Conservation (phyloP, 164 flowering plant species). For the Stephania japonica region DNA sequence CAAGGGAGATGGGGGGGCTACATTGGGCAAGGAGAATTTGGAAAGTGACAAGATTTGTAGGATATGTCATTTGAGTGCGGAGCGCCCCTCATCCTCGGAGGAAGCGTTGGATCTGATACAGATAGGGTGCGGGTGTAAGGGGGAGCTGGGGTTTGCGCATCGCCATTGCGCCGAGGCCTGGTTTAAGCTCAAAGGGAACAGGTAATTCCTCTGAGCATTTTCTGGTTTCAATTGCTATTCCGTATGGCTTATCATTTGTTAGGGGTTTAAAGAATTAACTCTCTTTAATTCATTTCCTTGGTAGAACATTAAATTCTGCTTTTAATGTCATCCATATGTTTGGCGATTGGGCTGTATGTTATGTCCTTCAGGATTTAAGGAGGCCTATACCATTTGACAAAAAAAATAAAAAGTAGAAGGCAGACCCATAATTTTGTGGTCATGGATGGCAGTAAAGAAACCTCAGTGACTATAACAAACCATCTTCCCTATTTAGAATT, state of each 20-base stretch:
- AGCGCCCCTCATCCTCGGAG: constrained; percentile 22
- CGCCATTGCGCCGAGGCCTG: constrained; percentile 79
- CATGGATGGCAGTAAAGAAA: neutral
- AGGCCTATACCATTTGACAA: no score
- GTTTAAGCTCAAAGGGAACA: constrained; percentile 84
- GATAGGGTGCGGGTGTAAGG: constrained; percentile 85
- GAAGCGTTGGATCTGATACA: constrained; percentile 43
- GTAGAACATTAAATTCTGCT: neutral
- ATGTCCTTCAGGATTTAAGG: neutral
- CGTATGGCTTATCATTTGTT: neutral
- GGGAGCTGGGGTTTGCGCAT: constrained; percentile 74
- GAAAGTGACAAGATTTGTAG: constrained; percentile 60
- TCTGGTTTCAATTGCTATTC: neutral
- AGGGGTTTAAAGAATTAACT: neutral
- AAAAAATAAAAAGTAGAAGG: no score
- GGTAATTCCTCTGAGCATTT: constrained; percentile 35
- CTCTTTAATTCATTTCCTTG: neutral
- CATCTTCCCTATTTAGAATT: neutral
- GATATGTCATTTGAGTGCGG: constrained; percentile 75
- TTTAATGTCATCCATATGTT: neutral
- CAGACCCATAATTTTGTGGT: neutral
- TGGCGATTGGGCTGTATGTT: neutral
- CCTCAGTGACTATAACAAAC: neutral
- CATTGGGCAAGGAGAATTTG: constrained; percentile 17
- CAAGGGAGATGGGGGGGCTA: constrained; percentile 18